Conservation (phyloP, 768 basidiomycete species). For the Nidula microcarpa region DNA sequence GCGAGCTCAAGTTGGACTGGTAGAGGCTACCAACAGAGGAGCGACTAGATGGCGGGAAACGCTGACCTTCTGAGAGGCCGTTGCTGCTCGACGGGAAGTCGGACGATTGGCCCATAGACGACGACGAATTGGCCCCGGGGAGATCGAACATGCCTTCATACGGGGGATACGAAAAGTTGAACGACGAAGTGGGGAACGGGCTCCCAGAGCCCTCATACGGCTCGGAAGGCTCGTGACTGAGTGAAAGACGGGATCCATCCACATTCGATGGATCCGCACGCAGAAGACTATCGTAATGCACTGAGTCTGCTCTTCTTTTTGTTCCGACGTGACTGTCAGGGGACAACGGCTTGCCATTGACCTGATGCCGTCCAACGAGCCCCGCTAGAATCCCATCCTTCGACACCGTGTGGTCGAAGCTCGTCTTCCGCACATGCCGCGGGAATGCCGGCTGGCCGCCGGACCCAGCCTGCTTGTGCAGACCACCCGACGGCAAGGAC, state of each 20-base stretch:
- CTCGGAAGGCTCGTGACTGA: slow-evolving; percentile 32
- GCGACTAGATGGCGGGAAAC: slow-evolving; percentile 10
- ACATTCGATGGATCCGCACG: slow-evolving; percentile 72
- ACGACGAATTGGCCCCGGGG: slow-evolving; percentile 24
- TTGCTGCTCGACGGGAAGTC: slow-evolving; percentile 1
- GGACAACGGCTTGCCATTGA: slow-evolving; percentile 71
- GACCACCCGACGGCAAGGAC: slow-evolving; percentile 69
- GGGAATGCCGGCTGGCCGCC: slow-evolving; percentile 59
- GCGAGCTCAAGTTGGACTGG: slow-evolving; percentile 22
- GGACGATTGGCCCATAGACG: slow-evolving; percentile 9
- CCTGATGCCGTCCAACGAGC: slow-evolving; percentile 70
- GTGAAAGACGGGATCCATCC: slow-evolving; percentile 26
- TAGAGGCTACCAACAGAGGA: slow-evolving; percentile 17
- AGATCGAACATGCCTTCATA: slow-evolving; percentile 64
- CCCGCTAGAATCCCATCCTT: slow-evolving; percentile 58
- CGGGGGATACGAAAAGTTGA: slow-evolving; percentile 71
- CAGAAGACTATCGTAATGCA: slow-evolving; percentile 75
- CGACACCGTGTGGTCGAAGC: slow-evolving; percentile 89
- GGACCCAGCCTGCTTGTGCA: slow-evolving; percentile 50
- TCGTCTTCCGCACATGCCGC: slow-evolving; percentile 87
- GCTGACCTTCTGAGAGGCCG: neutral
- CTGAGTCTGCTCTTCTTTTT: slow-evolving; percentile 80
- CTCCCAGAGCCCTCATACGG: slow-evolving; percentile 34
- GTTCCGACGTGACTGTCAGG: slow-evolving; percentile 64
- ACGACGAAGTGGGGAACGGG: slow-evolving; percentile 64